Conservation (phyloP, 352 stramenopile genomes). For the Lagenidium sp. region DNA sequence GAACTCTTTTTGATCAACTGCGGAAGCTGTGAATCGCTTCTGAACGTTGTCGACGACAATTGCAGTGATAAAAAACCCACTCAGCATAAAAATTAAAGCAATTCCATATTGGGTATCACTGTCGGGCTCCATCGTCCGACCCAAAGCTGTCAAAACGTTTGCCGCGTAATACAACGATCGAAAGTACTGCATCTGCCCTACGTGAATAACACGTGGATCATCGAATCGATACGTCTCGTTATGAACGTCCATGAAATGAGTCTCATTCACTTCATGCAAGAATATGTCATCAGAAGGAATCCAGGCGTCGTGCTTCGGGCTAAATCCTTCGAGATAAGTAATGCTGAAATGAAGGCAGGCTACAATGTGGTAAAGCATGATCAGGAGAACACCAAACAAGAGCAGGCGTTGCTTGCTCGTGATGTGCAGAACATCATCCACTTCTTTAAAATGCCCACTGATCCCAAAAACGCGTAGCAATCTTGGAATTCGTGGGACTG, state of each 20-base stretch:
- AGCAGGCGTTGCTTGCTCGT: constrained; percentile 38
- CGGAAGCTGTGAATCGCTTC: constrained; percentile 66
- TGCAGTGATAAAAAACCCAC: constrained; percentile 63
- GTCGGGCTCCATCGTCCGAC: constrained; percentile 34
- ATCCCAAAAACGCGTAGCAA: constrained; percentile 30
- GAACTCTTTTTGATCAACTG: constrained; percentile 69
- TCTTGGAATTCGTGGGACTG: constrained; percentile 19
- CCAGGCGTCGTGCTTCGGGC: constrained; percentile 23
- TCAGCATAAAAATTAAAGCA: constrained; percentile 59
- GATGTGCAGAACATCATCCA: constrained; percentile 33
- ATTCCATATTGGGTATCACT: constrained; percentile 39
- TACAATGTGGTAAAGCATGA: constrained; percentile 48
- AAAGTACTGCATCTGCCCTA: constrained; percentile 45
- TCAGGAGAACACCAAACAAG: constrained; percentile 33
- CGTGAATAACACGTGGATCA: constrained; percentile 12
- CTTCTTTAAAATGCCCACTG: constrained; percentile 27
- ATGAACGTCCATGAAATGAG: constrained; percentile 16
- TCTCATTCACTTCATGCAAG: constrained; percentile 22
- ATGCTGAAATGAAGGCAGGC: constrained; percentile 55
- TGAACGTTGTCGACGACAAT: constrained; percentile 71
- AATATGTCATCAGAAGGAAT: constrained; percentile 40
- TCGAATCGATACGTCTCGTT: constrained; percentile 12
- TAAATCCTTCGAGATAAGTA: constrained; percentile 53
- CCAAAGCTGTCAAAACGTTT: constrained; percentile 43
- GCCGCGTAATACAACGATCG: constrained; percentile 51